Conservation (phyloP, 1,284 basidiomycete genomes). For the Fistulina hepatica region DNA sequence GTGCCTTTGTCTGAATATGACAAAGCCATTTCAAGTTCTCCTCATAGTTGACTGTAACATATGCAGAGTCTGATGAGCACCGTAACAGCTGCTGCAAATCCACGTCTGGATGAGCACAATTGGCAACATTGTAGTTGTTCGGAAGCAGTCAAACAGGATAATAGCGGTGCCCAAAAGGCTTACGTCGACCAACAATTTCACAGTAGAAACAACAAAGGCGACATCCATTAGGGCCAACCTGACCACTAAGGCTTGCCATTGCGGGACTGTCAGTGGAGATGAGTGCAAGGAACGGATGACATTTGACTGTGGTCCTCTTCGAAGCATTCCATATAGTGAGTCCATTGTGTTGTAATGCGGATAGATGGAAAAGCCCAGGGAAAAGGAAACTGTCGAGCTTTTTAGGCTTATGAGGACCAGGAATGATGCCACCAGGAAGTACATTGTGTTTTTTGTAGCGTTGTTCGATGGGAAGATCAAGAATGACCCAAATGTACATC, state of each 20-base stretch:
- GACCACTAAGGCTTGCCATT: slow-evolving; percentile 21
- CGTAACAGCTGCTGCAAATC: slow-evolving; percentile 10
- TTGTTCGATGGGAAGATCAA: slow-evolving; percentile 2
- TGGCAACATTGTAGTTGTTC: slow-evolving; percentile 5
- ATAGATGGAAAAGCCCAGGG: slow-evolving; percentile 5
- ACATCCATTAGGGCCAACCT: slow-evolving; percentile 27
- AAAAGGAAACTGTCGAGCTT: slow-evolving; percentile 9
- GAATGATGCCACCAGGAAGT: slow-evolving; percentile 7
- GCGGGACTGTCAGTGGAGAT: slow-evolving; percentile 25
- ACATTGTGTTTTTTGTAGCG: slow-evolving; percentile 9
- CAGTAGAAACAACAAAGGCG: slow-evolving; percentile 23
- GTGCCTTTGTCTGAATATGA: slow-evolving; percentile 13
- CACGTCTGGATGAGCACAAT: slow-evolving; percentile 22
- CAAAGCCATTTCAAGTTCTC: slow-evolving; percentile 13
- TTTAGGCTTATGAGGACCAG: slow-evolving; percentile 11
- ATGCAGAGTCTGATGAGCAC: neutral
- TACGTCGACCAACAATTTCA: slow-evolving; percentile 9
- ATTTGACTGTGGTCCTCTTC: slow-evolving; percentile 4
- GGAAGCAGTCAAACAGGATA: slow-evolving; percentile 12
- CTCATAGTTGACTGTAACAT: neutral
- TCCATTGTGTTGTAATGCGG: slow-evolving; percentile 5
- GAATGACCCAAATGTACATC: slow-evolving; percentile 8
- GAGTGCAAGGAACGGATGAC: slow-evolving; percentile 16
- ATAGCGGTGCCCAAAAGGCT: slow-evolving; percentile 8
- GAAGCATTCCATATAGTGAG: slow-evolving; percentile 21